Percentiles rank a stretch among this genome's conserved stretches.
phyloP scores from a whole-genome alignment of 1,284 basidiomycete species.

The Irpex sp. region DNA sequence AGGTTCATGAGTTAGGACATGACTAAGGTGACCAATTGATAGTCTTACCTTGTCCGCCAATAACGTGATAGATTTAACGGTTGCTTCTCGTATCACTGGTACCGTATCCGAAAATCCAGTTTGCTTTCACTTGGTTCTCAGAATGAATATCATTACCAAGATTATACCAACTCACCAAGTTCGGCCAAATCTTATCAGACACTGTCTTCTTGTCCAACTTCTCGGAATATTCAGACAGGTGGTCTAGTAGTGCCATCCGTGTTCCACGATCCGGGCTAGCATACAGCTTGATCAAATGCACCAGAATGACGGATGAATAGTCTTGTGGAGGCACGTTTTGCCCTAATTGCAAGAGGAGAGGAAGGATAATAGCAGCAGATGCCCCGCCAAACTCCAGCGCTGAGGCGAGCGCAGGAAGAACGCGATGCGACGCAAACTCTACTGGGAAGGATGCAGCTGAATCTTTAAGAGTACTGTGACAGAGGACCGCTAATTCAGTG shows the following conservation, averaged over 20 bases:
- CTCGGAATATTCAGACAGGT: conserved; percentile 79
- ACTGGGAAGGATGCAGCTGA: conserved; percentile 76
- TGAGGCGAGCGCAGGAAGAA: conserved; percentile 83
- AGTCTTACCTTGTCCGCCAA: conserved; percentile 74
- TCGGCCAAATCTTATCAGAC: conserved; percentile 87
- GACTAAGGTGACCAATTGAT: neutral
- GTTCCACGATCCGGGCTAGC: conserved; percentile 88
- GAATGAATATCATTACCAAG: conserved; percentile 1
- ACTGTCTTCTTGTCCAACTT: conserved; percentile 85
- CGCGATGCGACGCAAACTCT: conserved; percentile 82
- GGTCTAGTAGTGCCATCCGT: conserved; percentile 89
- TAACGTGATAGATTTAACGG: conserved; percentile 82
- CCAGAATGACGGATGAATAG: conserved; percentile 65
- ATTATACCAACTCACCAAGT: conserved; percentile 58
- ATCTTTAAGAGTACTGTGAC: conserved; percentile 71
- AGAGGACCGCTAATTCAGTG: neutral
- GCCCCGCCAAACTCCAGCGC: conserved; percentile 84
- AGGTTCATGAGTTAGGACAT: neutral
- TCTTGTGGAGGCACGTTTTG: conserved; percentile 68
- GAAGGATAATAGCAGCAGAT: conserved; percentile 68
- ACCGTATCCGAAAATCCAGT: conserved; percentile 95
- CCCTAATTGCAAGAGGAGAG: conserved; percentile 78
- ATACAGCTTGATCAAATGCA: conserved; percentile 80
- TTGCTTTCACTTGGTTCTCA: conserved; percentile 47
- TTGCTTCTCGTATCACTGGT: conserved; percentile 90